Evolutionary conservation across 257 asterid genomes (phyloP).

Genomic region (Schizonepeta tenuifolia): DNA sequence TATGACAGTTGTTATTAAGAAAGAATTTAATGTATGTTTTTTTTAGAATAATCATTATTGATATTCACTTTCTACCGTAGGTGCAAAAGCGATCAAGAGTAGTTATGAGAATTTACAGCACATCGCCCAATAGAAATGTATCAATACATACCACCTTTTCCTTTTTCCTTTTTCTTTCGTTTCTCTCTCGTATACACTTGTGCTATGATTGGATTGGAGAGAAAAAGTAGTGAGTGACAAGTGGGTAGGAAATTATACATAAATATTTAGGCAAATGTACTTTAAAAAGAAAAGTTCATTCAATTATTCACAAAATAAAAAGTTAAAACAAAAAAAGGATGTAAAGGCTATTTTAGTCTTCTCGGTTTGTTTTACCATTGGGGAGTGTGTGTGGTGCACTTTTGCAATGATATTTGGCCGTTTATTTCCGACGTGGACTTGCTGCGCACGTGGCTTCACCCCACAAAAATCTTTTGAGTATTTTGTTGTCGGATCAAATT

Average conservation of each 20-base stretch:
- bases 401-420: neutral
- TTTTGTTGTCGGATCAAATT: slow-evolving; percentile 31
- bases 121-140: neutral
- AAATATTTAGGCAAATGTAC: slow-evolving; percentile 16
- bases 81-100: neutral
- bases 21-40: too few relatives aligned
- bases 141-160: too few relatives aligned
- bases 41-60: too few relatives aligned
- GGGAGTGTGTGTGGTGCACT: neutral
- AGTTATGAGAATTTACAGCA: slow-evolving; percentile 26
- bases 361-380: neutral
- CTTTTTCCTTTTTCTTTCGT: neutral
- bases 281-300: slow-evolving; percentile 16
- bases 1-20: too few relatives aligned
- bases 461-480: slow-evolving; percentile 20
- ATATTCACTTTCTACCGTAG: neutral
- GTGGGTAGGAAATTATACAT: slow-evolving; percentile 20
- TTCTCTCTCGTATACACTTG: neutral
- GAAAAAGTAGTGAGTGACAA: slow-evolving; percentile 17
- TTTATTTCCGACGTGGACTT: slow-evolving; percentile 17
- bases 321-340: too few relatives aligned
- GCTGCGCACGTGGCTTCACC: slow-evolving; percentile 31
- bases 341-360: neutral
- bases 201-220: slow-evolving; percentile 22
- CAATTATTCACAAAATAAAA: neutral